These are phyloP conservation scores for Helotiales sp. DNA, from an alignment of 2,329 filamentous ascomycete species.

Conservation along the genomic window DNA sequence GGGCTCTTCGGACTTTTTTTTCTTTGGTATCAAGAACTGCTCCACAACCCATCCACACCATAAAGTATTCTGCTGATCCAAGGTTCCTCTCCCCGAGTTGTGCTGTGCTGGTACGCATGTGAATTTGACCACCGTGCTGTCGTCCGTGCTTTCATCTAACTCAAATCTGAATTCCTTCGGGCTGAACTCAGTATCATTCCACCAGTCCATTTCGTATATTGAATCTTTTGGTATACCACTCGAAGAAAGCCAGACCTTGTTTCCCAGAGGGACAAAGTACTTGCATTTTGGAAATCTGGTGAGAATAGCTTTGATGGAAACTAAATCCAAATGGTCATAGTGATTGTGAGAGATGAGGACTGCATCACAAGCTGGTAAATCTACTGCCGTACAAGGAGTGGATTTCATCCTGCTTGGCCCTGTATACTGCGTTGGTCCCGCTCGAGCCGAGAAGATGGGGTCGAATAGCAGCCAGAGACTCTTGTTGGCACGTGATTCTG, in stretches of 20 bases:
- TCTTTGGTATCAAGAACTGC: slow-evolving; percentile 17
- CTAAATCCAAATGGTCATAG: slow-evolving; percentile 84
- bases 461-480: slow-evolving; percentile 26
- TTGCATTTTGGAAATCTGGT: slow-evolving; percentile 74
- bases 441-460: slow-evolving; percentile 26
- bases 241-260: slow-evolving; percentile 75
- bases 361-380: slow-evolving; percentile 69
- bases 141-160: slow-evolving; percentile 59
- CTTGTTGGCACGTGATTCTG: not conserved
- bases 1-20: not conserved
- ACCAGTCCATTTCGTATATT: slow-evolving; percentile 91
- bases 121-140: slow-evolving; percentile 39
- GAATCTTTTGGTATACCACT: slow-evolving; percentile 60
- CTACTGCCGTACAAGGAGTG: slow-evolving; percentile 70
- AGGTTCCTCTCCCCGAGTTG: slow-evolving; percentile 63
- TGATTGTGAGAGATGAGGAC: slow-evolving; percentile 81
- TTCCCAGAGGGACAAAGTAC: slow-evolving; percentile 83
- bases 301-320: slow-evolving; percentile 69
- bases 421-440: slow-evolving; percentile 28
- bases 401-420: slow-evolving; percentile 75
- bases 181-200: slow-evolving; percentile 74
- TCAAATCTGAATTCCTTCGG: slow-evolving; percentile 41
- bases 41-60: slow-evolving; percentile 85
- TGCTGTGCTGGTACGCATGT: slow-evolving; percentile 84
- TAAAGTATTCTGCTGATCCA: slow-evolving; percentile 70